phyloP scores from a whole-genome alignment of 495 filamentous ascomycete species.

The Chaetomium fimeti region DNA sequence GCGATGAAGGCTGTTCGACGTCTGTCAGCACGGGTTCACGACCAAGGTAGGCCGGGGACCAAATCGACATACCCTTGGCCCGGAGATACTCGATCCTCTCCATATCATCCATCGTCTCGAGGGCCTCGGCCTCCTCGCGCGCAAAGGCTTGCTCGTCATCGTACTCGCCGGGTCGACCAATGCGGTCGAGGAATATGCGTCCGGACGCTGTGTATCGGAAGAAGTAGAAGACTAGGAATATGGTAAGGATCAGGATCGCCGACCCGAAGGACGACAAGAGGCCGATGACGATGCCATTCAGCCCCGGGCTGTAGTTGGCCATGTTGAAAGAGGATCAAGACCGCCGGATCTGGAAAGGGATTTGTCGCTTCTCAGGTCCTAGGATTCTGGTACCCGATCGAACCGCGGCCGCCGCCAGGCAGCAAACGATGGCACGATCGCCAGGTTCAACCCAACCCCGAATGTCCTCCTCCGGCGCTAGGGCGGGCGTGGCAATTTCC shows the following conservation, averaged over 20 bases:
- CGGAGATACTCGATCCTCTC: constrained; percentile 84
- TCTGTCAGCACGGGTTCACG: constrained; percentile 21
- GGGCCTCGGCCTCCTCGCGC: constrained; percentile 88
- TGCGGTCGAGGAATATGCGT: constrained; percentile 88
- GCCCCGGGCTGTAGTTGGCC: constrained; percentile 36
- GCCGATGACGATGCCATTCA: constrained; percentile 87
- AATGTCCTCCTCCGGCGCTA: neutral
- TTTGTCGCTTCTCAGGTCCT: neutral
- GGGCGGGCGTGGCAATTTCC: neutral
- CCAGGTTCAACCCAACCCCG: neutral
- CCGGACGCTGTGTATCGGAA: constrained; percentile 87
- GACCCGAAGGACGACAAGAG: constrained; percentile 96
- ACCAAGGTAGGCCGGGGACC: neutral
- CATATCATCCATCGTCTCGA: constrained; percentile 95
- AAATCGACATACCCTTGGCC: constrained; percentile 76
- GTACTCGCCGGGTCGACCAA: constrained; percentile 92
- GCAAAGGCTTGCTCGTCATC: constrained; percentile 94
- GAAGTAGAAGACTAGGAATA: constrained; percentile 88
- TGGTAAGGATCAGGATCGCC: constrained; percentile 73
- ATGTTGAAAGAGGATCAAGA: constrained; percentile 18
- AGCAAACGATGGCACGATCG: constrained; percentile 25
- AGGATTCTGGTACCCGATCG: constrained; percentile 21
- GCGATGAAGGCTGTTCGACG: constrained; percentile 74
- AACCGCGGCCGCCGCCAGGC: constrained; percentile 27
- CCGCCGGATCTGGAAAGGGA: neutral